Percentiles rank a stretch among this genome's conserved stretches.
phyloP scores from a whole-genome alignment of 345 rosid genomes.

The Capsella bursapastoris region DNA sequence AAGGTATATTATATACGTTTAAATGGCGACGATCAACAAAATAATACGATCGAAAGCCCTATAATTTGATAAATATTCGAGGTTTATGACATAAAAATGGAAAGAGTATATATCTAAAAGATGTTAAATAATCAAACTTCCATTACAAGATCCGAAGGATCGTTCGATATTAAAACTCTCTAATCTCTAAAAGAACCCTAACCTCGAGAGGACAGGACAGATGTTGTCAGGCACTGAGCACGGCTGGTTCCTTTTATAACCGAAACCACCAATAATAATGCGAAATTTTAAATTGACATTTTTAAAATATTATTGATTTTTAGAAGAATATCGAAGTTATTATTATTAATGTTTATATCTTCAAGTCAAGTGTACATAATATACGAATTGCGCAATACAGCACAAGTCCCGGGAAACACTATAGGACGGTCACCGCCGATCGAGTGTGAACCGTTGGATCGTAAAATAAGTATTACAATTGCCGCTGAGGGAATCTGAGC shows the following conservation, averaged over 20 bases:
- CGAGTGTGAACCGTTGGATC: constrained; percentile 55
- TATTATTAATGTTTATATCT: constrained; percentile 4
- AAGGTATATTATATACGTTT: neutral
- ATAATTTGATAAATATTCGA: neutral
- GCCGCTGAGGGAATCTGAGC: constrained; percentile 54
- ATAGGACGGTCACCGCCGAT: constrained; percentile 85
- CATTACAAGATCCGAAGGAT: constrained; percentile 31
- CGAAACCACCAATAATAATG: constrained; percentile 35
- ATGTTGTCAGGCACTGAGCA: constrained; percentile 24
- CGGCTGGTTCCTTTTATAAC: constrained; percentile 53
- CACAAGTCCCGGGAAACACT: constrained; percentile 51
- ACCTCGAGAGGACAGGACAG: constrained; percentile 48
- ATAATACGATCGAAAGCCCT: constrained; percentile 47
- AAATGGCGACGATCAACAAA: constrained; percentile 51
- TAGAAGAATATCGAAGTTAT: constrained; percentile 42
- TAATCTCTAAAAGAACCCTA: constrained; percentile 35
- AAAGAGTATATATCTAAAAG: constrained; percentile 7
- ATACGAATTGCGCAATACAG: constrained; percentile 44
- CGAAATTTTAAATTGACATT: neutral
- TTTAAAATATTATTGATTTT: neutral
- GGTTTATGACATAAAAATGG: neutral
- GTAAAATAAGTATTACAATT: constrained; percentile 37
- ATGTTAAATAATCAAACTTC: constrained; percentile 10
- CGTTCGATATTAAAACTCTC: constrained; percentile 27
- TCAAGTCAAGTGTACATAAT: constrained; percentile 45